phyloP scores from a whole-genome alignment of 2,329 filamentous ascomycete species.

The Hortaea werneckii region DNA sequence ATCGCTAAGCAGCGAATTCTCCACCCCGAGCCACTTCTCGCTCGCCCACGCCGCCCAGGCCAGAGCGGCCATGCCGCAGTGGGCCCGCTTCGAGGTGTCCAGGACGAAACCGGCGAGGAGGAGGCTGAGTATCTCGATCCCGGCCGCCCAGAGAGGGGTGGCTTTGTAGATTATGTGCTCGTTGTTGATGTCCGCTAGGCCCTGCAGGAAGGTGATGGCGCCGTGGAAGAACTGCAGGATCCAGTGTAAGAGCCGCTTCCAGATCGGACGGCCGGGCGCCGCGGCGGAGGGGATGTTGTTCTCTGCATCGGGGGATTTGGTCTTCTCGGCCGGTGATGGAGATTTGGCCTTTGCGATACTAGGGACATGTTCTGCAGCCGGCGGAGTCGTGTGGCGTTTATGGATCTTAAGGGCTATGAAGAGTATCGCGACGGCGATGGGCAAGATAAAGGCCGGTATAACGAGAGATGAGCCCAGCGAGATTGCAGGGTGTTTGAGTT shows the following conservation, averaged over 20 bases:
- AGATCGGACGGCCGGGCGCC: not conserved
- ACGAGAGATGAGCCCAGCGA: not conserved
- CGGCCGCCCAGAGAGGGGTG: not conserved
- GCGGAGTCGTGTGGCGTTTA: not conserved
- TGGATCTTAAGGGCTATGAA: not conserved
- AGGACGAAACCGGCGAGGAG: not conserved
- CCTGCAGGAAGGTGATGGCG: not conserved
- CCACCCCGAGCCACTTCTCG: not conserved
- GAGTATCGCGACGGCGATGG: not conserved
- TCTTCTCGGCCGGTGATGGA: not conserved
- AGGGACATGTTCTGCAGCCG: not conserved
- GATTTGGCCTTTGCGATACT: not conserved
- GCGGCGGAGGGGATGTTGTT: not conserved
- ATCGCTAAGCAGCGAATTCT: no score
- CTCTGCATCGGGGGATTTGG: not conserved
- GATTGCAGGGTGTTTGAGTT: not conserved
- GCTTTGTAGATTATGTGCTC: not conserved
- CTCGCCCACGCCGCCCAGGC: not conserved
- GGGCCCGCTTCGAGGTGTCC: not conserved
- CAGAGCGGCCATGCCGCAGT: not conserved
- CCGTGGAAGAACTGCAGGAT: not conserved
- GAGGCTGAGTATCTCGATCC: not conserved
- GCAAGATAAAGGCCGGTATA: not conserved
- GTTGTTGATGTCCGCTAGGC: not conserved
- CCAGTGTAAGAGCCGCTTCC: not conserved